Conservation (phyloP, 176 grass and related monocot species). For the Ensete ventricosum region DNA sequence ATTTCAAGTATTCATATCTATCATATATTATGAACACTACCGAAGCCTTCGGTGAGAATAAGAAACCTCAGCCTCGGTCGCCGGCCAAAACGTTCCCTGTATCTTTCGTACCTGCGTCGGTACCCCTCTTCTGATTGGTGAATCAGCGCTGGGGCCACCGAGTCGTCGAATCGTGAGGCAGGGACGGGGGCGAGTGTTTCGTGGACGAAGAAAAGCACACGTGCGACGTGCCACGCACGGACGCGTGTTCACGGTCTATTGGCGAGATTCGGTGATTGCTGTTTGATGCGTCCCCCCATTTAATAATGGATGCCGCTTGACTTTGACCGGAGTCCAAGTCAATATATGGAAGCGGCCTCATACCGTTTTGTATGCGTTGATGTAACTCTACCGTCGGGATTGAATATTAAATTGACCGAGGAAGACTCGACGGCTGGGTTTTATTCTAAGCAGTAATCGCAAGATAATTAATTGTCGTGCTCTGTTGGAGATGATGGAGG, state of each 20-base stretch:
- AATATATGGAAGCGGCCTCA: not conserved
- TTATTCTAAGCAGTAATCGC: not conserved
- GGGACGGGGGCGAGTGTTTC: not conserved
- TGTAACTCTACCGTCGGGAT: not conserved
- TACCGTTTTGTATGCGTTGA: not conserved
- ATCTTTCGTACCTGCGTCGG: fast-evolving
- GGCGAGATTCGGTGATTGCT: not conserved
- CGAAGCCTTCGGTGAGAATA: not conserved
- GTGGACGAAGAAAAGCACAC: not conserved
- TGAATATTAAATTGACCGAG: not conserved
- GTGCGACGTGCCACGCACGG: not conserved
- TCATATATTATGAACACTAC: too few relatives aligned
- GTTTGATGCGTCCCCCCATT: not conserved
- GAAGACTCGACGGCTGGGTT: not conserved
- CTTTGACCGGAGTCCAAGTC: not conserved
- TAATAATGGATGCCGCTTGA: not conserved
- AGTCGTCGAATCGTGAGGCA: not conserved
- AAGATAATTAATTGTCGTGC: not conserved
- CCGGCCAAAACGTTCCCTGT: not conserved
- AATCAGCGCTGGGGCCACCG: not conserved
- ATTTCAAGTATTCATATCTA: too few relatives aligned
- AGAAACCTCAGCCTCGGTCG: not conserved
- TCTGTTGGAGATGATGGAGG: not conserved
- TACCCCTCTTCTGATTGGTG: not conserved
- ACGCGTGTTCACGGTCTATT: not conserved